Percentiles rank a stretch among this genome's conserved stretches.
These are phyloP conservation scores for Pseudoturritis turrita DNA, from an alignment of 345 rosid genomes.

Conservation along the genomic window DNA sequence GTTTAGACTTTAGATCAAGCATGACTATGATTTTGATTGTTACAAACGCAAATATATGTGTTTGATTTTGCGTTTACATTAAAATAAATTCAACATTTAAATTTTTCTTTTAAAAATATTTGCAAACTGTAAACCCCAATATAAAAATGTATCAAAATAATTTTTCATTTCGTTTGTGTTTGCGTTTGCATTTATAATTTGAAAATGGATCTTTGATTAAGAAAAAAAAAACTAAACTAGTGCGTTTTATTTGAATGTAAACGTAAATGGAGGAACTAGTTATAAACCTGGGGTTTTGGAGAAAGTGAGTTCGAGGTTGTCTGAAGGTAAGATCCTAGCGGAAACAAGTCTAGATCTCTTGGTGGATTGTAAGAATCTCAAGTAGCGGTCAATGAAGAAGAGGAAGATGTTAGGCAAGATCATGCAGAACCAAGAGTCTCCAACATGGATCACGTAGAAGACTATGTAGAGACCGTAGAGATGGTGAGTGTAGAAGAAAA, in stretches of 20 bases:
- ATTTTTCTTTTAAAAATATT: constrained; percentile 12
- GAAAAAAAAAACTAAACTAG: neutral
- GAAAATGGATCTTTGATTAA: constrained; percentile 5
- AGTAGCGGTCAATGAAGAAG: constrained; percentile 56
- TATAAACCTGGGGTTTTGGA: constrained; percentile 44
- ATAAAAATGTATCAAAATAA: neutral
- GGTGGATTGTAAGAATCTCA: constrained; percentile 61
- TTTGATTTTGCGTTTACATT: neutral
- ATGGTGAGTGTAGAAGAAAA: constrained; percentile 54
- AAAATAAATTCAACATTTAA: neutral
- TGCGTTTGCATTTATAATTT: neutral
- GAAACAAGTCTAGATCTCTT: constrained; percentile 39
- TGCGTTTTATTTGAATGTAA: neutral
- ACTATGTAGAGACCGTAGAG: constrained; percentile 44
- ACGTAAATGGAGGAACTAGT: neutral
- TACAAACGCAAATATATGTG: neutral
- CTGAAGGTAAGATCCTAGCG: constrained; percentile 50
- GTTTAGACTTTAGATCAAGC: neutral
- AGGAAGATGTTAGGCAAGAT: constrained; percentile 65
- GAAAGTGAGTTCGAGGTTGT: constrained; percentile 50
- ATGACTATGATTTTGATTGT: neutral
- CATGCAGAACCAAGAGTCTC: constrained; percentile 43
- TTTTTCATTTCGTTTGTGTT: neutral
- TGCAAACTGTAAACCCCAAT: neutral
- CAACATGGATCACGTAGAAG: constrained; percentile 64